These are phyloP conservation scores for Hirsutella rhossiliensis DNA, from an alignment of 2,329 filamentous ascomycete genomes.

Conservation along the genomic window DNA sequence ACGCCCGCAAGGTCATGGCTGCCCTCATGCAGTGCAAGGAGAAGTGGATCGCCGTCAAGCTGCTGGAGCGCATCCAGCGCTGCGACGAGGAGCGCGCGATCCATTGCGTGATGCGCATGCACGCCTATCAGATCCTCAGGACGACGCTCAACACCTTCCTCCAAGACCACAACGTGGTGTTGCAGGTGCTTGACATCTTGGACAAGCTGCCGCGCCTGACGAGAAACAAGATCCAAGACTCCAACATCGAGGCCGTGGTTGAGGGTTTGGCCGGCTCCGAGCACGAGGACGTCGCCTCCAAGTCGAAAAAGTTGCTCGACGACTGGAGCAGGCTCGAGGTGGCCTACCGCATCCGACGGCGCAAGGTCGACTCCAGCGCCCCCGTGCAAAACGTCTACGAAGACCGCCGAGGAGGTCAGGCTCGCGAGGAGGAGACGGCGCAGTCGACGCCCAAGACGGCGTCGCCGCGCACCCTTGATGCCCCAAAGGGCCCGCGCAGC, in stretches of 20 bases:
- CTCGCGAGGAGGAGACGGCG: constrained; percentile 26
- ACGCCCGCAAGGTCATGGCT: constrained; percentile 90
- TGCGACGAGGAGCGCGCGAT: constrained; percentile 79
- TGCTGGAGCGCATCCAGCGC: constrained; percentile 77
- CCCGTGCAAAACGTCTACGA: constrained; percentile 44
- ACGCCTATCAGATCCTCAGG: constrained; percentile 92
- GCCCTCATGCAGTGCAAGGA: constrained; percentile 96
- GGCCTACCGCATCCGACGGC: constrained; percentile 83
- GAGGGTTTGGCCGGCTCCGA: constrained; percentile 53
- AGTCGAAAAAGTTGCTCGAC: constrained; percentile 60
- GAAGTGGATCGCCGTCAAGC: constrained; percentile 97
- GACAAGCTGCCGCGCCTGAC: constrained; percentile 83
- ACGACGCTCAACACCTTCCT: constrained; percentile 74
- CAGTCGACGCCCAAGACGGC: constrained; percentile 26
- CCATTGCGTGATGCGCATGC: constrained; percentile 86
- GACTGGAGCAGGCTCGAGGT: constrained; percentile 85
- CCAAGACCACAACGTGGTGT: constrained; percentile 78
- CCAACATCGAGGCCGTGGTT: constrained; percentile 81
- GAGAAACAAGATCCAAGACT: constrained; percentile 92
- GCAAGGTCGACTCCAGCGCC: constrained; percentile 66
- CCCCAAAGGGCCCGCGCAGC: constrained; percentile 48
- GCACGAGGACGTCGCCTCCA: constrained; percentile 62
- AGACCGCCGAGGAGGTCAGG: constrained; percentile 41
- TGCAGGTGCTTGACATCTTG: constrained; percentile 83
- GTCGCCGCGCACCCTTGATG: constrained; percentile 34